phyloP scores from a whole-genome alignment of 495 filamentous ascomycete species.

The Penicillium ucsense region DNA sequence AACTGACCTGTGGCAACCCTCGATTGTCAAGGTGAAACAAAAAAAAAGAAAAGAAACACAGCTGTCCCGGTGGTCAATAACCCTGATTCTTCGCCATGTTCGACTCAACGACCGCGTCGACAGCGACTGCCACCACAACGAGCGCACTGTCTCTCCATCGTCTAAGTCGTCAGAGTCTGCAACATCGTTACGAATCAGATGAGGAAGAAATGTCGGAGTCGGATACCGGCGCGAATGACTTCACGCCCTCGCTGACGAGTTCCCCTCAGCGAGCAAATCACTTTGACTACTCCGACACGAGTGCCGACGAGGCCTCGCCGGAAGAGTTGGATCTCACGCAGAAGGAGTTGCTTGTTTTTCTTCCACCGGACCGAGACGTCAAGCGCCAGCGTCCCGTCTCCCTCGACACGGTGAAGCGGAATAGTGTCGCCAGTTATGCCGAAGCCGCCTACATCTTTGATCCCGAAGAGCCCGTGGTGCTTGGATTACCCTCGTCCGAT shows the following conservation, averaged over 20 bases:
- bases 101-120: slow-evolving; percentile 11
- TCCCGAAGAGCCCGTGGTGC: slow-evolving; percentile 27
- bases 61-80: background rate
- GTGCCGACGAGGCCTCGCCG: slow-evolving; percentile 22
- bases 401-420: slow-evolving; percentile 34
- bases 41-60: no score
- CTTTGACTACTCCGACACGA: slow-evolving; percentile 22
- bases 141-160: slow-evolving; percentile 20
- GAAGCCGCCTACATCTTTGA: slow-evolving; percentile 30
- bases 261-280: slow-evolving; percentile 12
- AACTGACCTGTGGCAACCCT: no score
- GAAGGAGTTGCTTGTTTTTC: slow-evolving; percentile 10
- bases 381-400: slow-evolving; percentile 29
- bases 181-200: slow-evolving; percentile 35
- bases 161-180: slow-evolving; percentile 27
- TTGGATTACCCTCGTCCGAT: slow-evolving; percentile 30
- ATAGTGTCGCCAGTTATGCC: slow-evolving; percentile 23
- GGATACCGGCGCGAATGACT: slow-evolving; percentile 25
- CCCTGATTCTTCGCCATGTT: slow-evolving; percentile 19
- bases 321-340: slow-evolving; percentile 18
- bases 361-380: slow-evolving; percentile 8
- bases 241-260: slow-evolving; percentile 25
- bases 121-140: no score
- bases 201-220: slow-evolving; percentile 37
- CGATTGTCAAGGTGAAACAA: no score